Percentiles rank a stretch among this genome's conserved stretches.
phyloP scores from a whole-genome alignment of 352 stramenopile genomes.

The Aphanomyces invadans region DNA sequence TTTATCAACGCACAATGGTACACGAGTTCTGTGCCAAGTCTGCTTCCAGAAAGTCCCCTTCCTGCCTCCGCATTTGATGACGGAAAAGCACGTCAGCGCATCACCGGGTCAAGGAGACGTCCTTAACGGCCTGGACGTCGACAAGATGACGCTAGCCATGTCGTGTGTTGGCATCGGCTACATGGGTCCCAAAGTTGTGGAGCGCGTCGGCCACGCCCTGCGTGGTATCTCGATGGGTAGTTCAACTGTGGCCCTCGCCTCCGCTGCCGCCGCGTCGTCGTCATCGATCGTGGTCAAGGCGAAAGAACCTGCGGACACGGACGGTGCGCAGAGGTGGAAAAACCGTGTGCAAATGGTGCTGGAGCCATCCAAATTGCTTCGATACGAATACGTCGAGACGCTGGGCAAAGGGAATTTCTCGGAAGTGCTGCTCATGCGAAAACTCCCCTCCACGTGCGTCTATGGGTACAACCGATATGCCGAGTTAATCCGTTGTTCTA shows the following conservation, averaged over 20 bases:
- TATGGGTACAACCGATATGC: no score
- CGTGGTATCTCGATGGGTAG: constrained; percentile 9
- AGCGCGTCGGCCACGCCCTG: constrained; percentile 16
- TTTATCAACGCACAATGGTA: constrained; percentile 5
- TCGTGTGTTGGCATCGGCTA: constrained; percentile 15
- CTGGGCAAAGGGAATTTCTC: constrained; percentile 66
- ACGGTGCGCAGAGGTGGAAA: constrained; percentile 39
- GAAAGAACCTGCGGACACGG: constrained; percentile 29
- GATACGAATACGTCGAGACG: constrained; percentile 53
- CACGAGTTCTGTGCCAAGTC: constrained; percentile 12
- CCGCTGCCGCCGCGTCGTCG: neutral
- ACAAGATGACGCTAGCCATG: constrained; percentile 8
- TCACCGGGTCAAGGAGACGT: neutral
- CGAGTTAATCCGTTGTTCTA: no score
- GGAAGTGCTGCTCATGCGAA: constrained; percentile 65
- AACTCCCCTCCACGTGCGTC: no score
- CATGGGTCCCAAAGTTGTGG: constrained; percentile 10
- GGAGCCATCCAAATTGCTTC: constrained; percentile 50
- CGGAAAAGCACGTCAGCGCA: neutral
- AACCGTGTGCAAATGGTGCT: constrained; percentile 44
- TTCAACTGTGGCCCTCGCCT: neutral
- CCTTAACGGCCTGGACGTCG: neutral
- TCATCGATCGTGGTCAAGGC: neutral
- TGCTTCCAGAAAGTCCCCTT: constrained; percentile 24
- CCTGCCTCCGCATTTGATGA: constrained; percentile 2